Percentiles rank a stretch among this genome's conserved stretches.
phyloP scores from a whole-genome alignment of 805 yeast genomes.

The Candida corydali region DNA sequence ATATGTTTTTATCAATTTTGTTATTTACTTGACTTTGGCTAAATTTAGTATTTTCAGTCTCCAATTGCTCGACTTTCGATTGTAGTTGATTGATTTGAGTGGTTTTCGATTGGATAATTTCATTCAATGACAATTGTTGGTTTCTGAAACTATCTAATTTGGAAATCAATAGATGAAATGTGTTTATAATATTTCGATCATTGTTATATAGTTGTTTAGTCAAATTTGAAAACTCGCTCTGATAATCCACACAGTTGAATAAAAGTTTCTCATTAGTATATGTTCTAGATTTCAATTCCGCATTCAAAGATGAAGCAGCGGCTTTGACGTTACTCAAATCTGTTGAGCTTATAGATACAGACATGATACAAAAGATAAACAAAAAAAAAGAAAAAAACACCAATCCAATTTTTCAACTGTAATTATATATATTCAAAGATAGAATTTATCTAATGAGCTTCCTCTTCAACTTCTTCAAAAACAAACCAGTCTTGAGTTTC shows the following conservation, averaged over 20 bases:
- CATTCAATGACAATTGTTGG: slow-evolving; percentile 29
- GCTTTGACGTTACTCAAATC: neutral
- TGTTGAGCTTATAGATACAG: neutral
- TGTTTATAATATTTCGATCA: slow-evolving; percentile 35
- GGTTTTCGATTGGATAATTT: slow-evolving; percentile 25
- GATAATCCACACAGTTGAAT: slow-evolving; percentile 30
- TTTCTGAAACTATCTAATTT: slow-evolving; percentile 28
- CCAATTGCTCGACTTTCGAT: slow-evolving; percentile 18
- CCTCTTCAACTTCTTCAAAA: slow-evolving; percentile 56
- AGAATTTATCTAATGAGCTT: slow-evolving; percentile 43
- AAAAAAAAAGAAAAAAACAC: neutral
- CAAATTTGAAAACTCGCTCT: slow-evolving; percentile 22
- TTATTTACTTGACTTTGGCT: slow-evolving; percentile 8
- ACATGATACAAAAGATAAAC: slow-evolving; percentile 2
- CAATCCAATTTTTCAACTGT: no score
- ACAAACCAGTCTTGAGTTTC: slow-evolving; percentile 77
- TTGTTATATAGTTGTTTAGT: slow-evolving; percentile 28
- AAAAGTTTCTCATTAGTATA: slow-evolving; percentile 27
- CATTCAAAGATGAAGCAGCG: slow-evolving; percentile 35
- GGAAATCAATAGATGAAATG: slow-evolving; percentile 29
- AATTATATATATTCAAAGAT: no score
- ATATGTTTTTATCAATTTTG: slow-evolving; percentile 16
- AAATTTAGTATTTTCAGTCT: slow-evolving; percentile 13
- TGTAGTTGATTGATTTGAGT: slow-evolving; percentile 21
- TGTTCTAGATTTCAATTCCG: slow-evolving; percentile 31